Evolutionary conservation across 140 eudicot genomes (phyloP), one percentile per base, ranked within the genome.

Genomic region (Erigeron philadelphicus): DNA sequence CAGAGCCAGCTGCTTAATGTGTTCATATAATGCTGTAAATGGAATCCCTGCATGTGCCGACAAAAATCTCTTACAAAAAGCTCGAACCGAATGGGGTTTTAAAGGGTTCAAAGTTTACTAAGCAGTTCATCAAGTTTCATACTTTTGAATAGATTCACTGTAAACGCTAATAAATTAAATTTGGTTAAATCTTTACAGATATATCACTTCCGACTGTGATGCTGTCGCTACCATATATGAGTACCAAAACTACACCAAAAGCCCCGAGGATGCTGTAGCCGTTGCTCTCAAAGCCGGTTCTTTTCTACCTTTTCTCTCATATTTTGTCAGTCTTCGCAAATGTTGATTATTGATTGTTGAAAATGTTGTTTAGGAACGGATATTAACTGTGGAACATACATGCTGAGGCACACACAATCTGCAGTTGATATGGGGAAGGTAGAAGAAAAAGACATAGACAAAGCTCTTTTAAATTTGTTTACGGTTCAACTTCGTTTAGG

Each of bases 1-100:
- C 17, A 89, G 83, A 76, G 96, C 98, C 48, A 93, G 98, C 80
- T 93, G 98, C 84, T 70, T 93, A 72, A 93, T 93, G 98, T 93
- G 98, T 81, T 86, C 96, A 19, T 93, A 93, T 85, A 93, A 93
- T 64, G 68, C 80, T n/a, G 85, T 94, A 12, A 89, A 94, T 18
- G 99, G 99, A 12, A 72, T 94, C 52, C 99, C 99, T 21, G 90
- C 95, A 13, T 94, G 99, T 70, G 95, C 91, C n/a, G 64, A 84
- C 10, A 77, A 49, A 9, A 80, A 80, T 58, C 90, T 89, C 70
- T 85, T 94, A 54, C 87, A 94, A 25, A 87, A 85, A 79, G 97
- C 87, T 63, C 86, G 99, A 71, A 72, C 64, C 41, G 88, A 89
- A 11, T 94, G 99, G 97, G 92, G 92, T 47, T 94, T 94, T 47